These are phyloP conservation scores for Hypoxylon sp. DNA, from an alignment of 2,329 filamentous ascomycete species.

Conservation along the genomic window DNA sequence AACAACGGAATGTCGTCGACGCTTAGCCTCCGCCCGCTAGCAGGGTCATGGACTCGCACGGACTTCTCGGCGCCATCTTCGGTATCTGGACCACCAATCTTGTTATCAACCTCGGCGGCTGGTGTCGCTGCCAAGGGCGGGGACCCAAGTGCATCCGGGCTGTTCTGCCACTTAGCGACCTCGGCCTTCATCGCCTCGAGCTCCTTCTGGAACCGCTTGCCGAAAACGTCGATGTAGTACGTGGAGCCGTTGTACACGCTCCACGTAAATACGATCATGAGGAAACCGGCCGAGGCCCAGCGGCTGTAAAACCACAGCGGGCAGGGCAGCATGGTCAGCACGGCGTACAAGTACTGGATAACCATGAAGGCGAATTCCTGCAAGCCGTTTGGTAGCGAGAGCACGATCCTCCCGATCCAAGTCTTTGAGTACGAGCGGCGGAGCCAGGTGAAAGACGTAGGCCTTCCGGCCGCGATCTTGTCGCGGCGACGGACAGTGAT, in stretches of 20 bases:
- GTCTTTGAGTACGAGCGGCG: constrained; percentile 90
- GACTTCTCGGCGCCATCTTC: constrained; percentile 41
- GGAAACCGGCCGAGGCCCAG: constrained; percentile 81
- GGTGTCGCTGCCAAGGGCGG: constrained; percentile 56
- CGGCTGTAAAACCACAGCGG: constrained; percentile 94
- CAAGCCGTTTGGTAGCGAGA: constrained; percentile 77
- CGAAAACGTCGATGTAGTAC: constrained; percentile 98
- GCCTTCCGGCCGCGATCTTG: constrained; percentile 94
- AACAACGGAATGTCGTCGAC: constrained; percentile 71
- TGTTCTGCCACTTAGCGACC: constrained; percentile 86
- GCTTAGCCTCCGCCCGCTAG: constrained; percentile 46
- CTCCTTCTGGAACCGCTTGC: constrained; percentile 96
- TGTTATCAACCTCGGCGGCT: constrained; percentile 37
- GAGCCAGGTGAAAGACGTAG: constrained; percentile 98
- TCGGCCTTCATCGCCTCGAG: constrained; percentile 89
- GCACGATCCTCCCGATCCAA: constrained; percentile 87
- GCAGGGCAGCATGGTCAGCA: constrained; percentile 93
- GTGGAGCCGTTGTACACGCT: constrained; percentile 97
- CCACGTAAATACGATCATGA: constrained; percentile 89
- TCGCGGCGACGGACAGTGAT: constrained; percentile 95
- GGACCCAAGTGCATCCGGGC: constrained; percentile 60
- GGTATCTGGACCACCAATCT: constrained; percentile 38
- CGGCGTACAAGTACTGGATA: constrained; percentile 92
- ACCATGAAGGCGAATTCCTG: constrained; percentile 96
- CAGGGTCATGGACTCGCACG: constrained; percentile 48